These are phyloP conservation scores for Corylus avellana DNA, from an alignment of 306 rosid genomes.

Conservation along the genomic window DNA sequence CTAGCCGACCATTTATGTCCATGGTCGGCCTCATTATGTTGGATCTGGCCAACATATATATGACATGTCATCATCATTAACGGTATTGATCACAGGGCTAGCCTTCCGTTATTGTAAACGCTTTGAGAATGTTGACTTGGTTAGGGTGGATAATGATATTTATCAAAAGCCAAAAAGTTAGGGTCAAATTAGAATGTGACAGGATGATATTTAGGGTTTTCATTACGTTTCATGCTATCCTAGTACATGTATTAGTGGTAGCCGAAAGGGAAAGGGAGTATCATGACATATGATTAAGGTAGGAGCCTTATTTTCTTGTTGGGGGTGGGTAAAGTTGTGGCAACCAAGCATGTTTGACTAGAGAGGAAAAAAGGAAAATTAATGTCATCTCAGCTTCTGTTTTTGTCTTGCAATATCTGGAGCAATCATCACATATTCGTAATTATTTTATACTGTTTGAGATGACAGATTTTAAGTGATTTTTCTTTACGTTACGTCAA, in stretches of 20 bases:
- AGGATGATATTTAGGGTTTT: constrained; percentile 14
- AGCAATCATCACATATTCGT: background rate
- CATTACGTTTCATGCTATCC: background rate
- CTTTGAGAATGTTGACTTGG: constrained; percentile 29
- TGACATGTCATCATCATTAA: background rate
- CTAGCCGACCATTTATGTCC: constrained; percentile 28
- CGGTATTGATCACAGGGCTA: background rate
- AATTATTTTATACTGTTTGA: too few species aligned
- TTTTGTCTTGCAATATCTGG: constrained; percentile 9
- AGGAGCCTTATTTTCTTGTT: constrained; percentile 31
- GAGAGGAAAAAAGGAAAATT: constrained; percentile 2
- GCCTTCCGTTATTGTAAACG: constrained; percentile 22
- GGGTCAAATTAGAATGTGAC: constrained; percentile 26
- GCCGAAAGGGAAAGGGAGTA: constrained; percentile 43
- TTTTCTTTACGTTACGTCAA: too few species aligned
- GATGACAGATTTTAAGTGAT: too few species aligned
- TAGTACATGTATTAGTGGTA: constrained; percentile 41
- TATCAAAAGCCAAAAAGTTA: constrained; percentile 22
- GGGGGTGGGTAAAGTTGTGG: constrained; percentile 38
- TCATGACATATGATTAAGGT: constrained; percentile 43
- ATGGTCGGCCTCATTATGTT: constrained; percentile 11
- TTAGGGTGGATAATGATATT: background rate
- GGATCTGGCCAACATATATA: constrained; percentile 5
- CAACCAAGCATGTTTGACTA: constrained; percentile 26
- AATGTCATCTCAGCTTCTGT: constrained; percentile 3